Evolutionary conservation across 2,329 filamentous ascomycete genomes (phyloP).

Genomic region (Diatrype stigma): DNA sequence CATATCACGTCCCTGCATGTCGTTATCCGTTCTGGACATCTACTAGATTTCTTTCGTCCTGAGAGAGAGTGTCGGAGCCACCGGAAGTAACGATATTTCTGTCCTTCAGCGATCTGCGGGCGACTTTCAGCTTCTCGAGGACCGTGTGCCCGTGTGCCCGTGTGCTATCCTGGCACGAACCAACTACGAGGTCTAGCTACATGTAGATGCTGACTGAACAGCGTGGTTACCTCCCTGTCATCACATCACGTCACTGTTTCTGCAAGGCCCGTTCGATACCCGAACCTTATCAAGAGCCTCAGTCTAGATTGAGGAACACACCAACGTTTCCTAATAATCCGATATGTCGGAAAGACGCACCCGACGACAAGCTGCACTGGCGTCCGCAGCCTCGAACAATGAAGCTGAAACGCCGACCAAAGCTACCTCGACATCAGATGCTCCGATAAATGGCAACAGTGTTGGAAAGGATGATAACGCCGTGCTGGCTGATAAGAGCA

Average conservation of each 20-base stretch:
- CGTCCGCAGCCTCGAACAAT: slow-evolving; percentile 14
- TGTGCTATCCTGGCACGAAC: no score
- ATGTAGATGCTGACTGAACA: no score
- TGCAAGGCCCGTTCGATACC: background rate
- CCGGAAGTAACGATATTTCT: no score
- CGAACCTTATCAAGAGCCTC: no score
- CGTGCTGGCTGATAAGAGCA: slow-evolving; percentile 27
- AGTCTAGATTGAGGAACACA: no score
- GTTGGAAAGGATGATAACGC: slow-evolving; percentile 21
- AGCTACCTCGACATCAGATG: slow-evolving; percentile 6
- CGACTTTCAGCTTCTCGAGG: no score
- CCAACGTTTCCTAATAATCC: background rate
- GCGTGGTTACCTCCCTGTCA: background rate
- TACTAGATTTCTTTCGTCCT: no score
- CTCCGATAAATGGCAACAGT: slow-evolving; percentile 41
- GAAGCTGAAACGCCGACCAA: slow-evolving; percentile 20
- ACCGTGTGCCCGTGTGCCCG: no score
- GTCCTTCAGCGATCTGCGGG: no score
- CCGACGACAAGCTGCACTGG: slow-evolving; percentile 24
- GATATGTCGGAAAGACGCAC: slow-evolving; percentile 25
- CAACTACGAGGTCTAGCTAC: no score
- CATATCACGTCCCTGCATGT: background rate
- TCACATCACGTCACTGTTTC: background rate
- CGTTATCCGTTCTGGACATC: no score
- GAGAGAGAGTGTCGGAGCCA: no score